phyloP scores from a whole-genome alignment of 1,284 basidiomycete genomes.

The Bjerkandera adusta region DNA sequence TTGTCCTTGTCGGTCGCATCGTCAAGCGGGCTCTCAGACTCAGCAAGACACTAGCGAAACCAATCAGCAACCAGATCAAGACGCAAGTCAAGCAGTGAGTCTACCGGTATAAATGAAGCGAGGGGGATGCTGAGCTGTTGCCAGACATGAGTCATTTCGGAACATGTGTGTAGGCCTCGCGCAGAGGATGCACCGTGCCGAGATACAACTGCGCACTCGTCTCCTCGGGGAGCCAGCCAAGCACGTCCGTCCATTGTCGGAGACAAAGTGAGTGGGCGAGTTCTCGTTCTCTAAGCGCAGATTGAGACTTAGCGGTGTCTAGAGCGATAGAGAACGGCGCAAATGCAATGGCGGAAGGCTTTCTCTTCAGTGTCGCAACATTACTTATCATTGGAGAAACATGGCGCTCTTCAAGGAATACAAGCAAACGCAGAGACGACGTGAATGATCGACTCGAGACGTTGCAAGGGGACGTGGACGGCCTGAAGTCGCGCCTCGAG shows the following conservation, averaged over 20 bases:
- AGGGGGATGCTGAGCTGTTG: slow-evolving; percentile 1
- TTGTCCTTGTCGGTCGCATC: slow-evolving; percentile 14
- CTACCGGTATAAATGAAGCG: slow-evolving; percentile 2
- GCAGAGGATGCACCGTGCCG: slow-evolving; percentile 78
- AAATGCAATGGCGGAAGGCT: slow-evolving; percentile 83
- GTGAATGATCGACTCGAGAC: slow-evolving; percentile 75
- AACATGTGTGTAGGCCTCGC: slow-evolving; percentile 75
- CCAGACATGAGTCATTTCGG: slow-evolving; percentile 78
- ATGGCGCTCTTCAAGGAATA: slow-evolving; percentile 73
- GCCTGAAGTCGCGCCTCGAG: slow-evolving; percentile 45
- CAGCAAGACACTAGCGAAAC: slow-evolving; percentile 79
- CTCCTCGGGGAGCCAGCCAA: slow-evolving; percentile 79
- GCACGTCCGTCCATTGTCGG: slow-evolving; percentile 79
- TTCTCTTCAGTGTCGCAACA: slow-evolving; percentile 81
- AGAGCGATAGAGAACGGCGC: slow-evolving; percentile 91
- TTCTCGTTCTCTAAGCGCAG: neutral
- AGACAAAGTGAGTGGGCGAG: slow-evolving; percentile 60
- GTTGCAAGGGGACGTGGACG: slow-evolving; percentile 46
- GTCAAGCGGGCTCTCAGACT: slow-evolving; percentile 19
- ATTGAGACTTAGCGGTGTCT: slow-evolving; percentile 2
- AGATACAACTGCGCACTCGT: slow-evolving; percentile 75
- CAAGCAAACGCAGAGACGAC: slow-evolving; percentile 69
- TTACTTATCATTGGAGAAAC: slow-evolving; percentile 76
- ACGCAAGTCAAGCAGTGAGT: slow-evolving; percentile 77
- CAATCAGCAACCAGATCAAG: slow-evolving; percentile 75